Percentiles rank a stretch among this genome's conserved stretches.
phyloP scores from a whole-genome alignment of 164 flowering plant species.

The Sedum album region DNA sequence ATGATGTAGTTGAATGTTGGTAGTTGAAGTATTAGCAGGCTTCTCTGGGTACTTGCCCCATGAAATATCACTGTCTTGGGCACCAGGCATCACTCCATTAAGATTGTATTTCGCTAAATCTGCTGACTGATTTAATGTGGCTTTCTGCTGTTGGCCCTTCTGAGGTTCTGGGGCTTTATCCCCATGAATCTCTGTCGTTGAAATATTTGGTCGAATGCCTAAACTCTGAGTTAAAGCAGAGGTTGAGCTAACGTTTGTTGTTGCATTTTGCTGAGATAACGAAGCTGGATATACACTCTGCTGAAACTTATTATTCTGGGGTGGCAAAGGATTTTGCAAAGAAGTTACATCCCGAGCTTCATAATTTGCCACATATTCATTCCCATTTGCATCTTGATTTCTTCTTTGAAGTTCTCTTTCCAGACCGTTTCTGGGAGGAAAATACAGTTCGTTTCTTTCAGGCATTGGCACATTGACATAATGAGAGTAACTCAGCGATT shows the following conservation, averaged over 20 bases:
- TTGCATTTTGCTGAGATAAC: conserved; percentile 5
- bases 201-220: neutral
- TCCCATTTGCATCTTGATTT: conserved; percentile 2
- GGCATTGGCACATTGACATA: conserved; percentile 5
- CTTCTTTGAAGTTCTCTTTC: neutral
- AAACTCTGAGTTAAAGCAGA: conserved; percentile 2
- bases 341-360: neutral
- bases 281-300: conserved; percentile 8
- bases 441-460: conserved; percentile 9
- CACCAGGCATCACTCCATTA: conserved; percentile 4
- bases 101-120: conserved; percentile 1
- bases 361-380: neutral
- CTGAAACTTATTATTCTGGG: neutral
- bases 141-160: neutral
- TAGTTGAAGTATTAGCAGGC: conserved; percentile 3
- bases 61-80: conserved; percentile 8
- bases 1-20: conserved; percentile 4
- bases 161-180: neutral
- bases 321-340: neutral
- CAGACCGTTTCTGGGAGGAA: neutral
- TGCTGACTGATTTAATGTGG: neutral
- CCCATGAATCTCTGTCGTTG: neutral
- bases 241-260: conserved; percentile 8
- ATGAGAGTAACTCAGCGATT: conserved; percentile 10
- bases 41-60: neutral